Conservation (phyloP, 2,329 filamentous ascomycete genomes). For the Fusarium sp. region DNA sequence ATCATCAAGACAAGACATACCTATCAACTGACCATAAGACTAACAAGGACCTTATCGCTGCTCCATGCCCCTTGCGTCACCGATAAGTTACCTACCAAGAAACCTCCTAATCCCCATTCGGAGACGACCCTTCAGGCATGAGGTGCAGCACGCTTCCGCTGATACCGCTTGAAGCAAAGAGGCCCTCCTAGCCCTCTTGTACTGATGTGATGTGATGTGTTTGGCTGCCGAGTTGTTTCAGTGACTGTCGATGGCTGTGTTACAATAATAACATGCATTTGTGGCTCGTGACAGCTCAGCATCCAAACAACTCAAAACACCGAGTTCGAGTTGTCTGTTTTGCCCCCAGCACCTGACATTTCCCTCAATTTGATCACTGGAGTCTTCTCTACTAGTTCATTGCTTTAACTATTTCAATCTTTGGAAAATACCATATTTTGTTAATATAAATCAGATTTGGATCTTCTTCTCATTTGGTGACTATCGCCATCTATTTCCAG, state of each 20-base stretch:
- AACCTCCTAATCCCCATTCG: constrained; percentile 32
- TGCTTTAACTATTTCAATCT: not conserved
- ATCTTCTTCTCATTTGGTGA: not conserved
- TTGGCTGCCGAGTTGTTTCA: constrained; percentile 19
- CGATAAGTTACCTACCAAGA: constrained; percentile 1
- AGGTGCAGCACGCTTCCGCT: constrained; percentile 18
- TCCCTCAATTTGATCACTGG: not conserved
- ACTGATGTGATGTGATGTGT: not conserved
- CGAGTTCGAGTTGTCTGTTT: constrained; percentile 10
- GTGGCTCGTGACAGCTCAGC: constrained; percentile 32
- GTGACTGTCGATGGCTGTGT: not conserved
- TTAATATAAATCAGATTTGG: not conserved
- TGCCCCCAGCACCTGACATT: constrained; percentile 21
- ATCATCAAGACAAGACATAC: not conserved
- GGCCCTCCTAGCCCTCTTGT: not conserved
- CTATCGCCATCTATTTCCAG: constrained; percentile 6
- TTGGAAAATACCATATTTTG: not conserved
- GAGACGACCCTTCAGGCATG: constrained; percentile 21
- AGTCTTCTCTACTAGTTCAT: too few relatives aligned
- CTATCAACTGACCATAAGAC: constrained; percentile 33
- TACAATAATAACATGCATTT: not conserved
- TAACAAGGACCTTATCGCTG: constrained; percentile 19
- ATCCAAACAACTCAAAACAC: constrained; percentile 15
- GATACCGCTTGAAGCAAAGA: constrained; percentile 18
- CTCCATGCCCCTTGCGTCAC: constrained; percentile 33